Conservation (phyloP, 163 green algal species). For the Trebouxiophyceae sp. region DNA sequence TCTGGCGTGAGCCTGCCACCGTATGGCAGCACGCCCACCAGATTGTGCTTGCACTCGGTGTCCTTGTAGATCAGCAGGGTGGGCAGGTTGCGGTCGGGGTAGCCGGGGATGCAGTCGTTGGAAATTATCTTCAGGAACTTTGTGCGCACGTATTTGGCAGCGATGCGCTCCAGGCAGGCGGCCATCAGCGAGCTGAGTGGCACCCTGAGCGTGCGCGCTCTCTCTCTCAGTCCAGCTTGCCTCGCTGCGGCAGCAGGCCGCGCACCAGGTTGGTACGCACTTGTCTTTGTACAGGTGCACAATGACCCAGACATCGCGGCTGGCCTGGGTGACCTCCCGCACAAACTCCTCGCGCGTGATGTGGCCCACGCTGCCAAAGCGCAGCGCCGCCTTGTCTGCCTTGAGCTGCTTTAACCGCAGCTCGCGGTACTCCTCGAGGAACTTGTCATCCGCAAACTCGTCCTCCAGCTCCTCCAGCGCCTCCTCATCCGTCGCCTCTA, state of each 20-base stretch:
- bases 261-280: slow-evolving; percentile 18
- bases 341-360: slow-evolving; percentile 72
- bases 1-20: slow-evolving; percentile 71
- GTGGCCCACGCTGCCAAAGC: slow-evolving; percentile 52
- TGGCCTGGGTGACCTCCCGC: slow-evolving; percentile 61
- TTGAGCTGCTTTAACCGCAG: slow-evolving; percentile 66
- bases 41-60: slow-evolving; percentile 47
- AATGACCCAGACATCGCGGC: slow-evolving; percentile 61
- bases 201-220: too few relatives aligned
- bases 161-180: slow-evolving; percentile 63
- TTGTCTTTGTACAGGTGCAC: slow-evolving; percentile 73
- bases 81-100: slow-evolving; percentile 85
- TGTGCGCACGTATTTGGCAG: slow-evolving; percentile 61
- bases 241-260: background rate
- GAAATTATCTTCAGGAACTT: slow-evolving; percentile 87
- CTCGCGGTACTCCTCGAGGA: slow-evolving; percentile 64
- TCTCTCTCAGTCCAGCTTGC: too few relatives aligned
- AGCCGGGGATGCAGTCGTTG: slow-evolving; percentile 75
- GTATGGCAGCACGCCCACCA: slow-evolving; percentile 66
- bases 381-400: slow-evolving; percentile 18
- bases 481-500: slow-evolving; percentile 31
- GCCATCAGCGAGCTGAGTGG: slow-evolving; percentile 51
- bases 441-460: slow-evolving; percentile 70
- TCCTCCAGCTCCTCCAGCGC: slow-evolving; percentile 68
- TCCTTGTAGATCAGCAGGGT: slow-evolving; percentile 87